Conservation (phyloP, 306 rosid species). For the Pueraria montana region DNA sequence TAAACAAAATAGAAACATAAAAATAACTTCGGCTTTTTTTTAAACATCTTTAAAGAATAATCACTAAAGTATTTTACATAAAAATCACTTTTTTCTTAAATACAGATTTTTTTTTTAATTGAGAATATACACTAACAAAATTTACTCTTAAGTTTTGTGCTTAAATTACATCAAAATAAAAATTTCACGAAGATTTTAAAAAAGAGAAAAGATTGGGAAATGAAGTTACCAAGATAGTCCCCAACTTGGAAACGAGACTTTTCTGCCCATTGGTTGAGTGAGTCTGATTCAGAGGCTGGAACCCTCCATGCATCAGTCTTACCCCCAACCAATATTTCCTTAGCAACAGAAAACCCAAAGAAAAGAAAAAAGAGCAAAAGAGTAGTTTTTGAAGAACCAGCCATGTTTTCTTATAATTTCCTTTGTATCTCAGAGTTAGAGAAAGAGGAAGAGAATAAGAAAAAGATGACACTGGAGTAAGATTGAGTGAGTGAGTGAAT, state of each 20-base stretch:
- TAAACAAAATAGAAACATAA: too few relatives aligned
- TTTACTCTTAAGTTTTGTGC: not conserved
- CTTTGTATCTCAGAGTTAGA: not conserved
- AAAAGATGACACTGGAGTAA: not conserved
- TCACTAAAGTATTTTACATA: too few relatives aligned
- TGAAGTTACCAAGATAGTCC: slow-evolving; percentile 66
- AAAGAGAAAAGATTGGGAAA: not conserved
- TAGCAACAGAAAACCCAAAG: slow-evolving; percentile 60
- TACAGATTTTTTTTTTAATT: too few relatives aligned
- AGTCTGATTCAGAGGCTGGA: slow-evolving; percentile 69
- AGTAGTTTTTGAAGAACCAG: slow-evolving; percentile 43
- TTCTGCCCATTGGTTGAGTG: slow-evolving; percentile 84
- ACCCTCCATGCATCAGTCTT: slow-evolving; percentile 71
- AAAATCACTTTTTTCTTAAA: too few relatives aligned
- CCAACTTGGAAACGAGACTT: slow-evolving; percentile 68
- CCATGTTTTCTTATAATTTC: slow-evolving; percentile 52
- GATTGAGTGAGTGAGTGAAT: not conserved
- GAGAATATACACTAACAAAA: not conserved
- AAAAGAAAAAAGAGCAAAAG: slow-evolving; percentile 46
- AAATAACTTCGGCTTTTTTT: too few relatives aligned
- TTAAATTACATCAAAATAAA: not conserved
- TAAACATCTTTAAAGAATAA: too few relatives aligned
- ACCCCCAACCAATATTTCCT: slow-evolving; percentile 74
- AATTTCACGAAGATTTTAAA: not conserved
- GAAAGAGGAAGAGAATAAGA: slow-evolving; percentile 5